phyloP scores from a whole-genome alignment of 768 basidiomycete genomes.

The Phanerodontia chrysosporium region DNA sequence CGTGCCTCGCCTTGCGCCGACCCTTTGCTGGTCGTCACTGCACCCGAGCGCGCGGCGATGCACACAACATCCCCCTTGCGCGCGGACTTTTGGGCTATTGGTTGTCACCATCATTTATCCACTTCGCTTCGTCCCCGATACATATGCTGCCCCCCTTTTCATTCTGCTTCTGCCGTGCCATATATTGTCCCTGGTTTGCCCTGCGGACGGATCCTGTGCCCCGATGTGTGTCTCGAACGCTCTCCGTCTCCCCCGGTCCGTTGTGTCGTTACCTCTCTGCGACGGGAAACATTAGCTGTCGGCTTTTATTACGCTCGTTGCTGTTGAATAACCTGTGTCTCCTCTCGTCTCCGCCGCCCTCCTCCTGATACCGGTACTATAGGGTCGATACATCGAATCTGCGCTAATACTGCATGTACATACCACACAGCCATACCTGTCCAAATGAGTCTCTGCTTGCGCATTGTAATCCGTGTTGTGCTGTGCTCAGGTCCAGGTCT shows the following conservation, averaged over 20 bases:
- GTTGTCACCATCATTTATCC: slow-evolving; percentile 51
- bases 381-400: slow-evolving; percentile 12
- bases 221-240: slow-evolving; percentile 31
- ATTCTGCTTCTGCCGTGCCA: neutral
- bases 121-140: slow-evolving; percentile 33
- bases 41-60: neutral
- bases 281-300: neutral
- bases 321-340: slow-evolving; percentile 13
- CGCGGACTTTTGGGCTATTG: slow-evolving; percentile 53
- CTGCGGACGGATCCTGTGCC: too few species aligned
- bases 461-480: neutral
- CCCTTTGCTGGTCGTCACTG: too few species aligned
- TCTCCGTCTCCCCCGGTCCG: slow-evolving; percentile 22
- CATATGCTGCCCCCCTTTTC: slow-evolving; percentile 19
- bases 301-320: slow-evolving; percentile 9
- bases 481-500: too few species aligned
- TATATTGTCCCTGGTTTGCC: slow-evolving; percentile 23
- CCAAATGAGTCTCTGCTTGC: neutral
- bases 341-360: neutral
- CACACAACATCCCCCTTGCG: neutral
- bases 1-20: too few species aligned
- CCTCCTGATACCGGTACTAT: slow-evolving; percentile 12
- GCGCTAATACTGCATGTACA: slow-evolving; percentile 16
- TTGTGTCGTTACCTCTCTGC: neutral
- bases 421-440: slow-evolving; percentile 5